A percentile compares a stretch with the other conserved stretches of the same genome.
phyloP scores from a whole-genome alignment of 306 rosid genomes.

The Purshia tridentata region DNA sequence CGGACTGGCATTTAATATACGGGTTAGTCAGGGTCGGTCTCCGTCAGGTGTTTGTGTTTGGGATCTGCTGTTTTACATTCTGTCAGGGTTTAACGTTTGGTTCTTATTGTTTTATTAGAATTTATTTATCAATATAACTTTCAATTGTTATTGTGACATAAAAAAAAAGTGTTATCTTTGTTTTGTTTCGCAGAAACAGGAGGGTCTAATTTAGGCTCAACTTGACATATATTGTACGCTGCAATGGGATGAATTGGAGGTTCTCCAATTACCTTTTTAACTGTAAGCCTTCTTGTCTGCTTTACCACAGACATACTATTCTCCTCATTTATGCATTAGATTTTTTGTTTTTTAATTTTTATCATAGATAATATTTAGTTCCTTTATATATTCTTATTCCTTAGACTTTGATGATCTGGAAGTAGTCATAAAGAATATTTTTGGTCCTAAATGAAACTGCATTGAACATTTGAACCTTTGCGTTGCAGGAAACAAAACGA shows the following conservation, averaged over 20 bases:
- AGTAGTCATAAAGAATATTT: background rate
- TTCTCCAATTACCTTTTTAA: conserved; percentile 14
- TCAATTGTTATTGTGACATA: background rate
- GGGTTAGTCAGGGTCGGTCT: conserved; percentile 30
- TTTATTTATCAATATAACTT: background rate
- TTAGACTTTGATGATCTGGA: background rate
- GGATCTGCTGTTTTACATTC: conserved; percentile 24
- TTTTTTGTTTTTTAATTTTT: background rate
- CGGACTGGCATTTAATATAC: conserved; percentile 5
- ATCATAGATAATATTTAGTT: background rate
- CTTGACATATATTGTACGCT: conserved; percentile 24
- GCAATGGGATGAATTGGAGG: conserved; percentile 43
- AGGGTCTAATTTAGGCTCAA: conserved; percentile 34
- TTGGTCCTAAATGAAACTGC: background rate
- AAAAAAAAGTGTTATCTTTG: background rate
- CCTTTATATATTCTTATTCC: background rate
- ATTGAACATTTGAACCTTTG: background rate
- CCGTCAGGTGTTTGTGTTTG: conserved; percentile 20
- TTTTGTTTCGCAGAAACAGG: conserved; percentile 27
- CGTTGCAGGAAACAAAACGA: background rate
- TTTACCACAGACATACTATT: background rate
- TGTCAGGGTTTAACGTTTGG: conserved; percentile 20
- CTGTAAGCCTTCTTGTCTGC: conserved; percentile 30
- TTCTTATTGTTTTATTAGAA: conserved; percentile 7
- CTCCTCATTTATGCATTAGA: background rate